These are phyloP conservation scores for Gracilaria gracilis DNA, from an alignment of 23 red algal genomes.

Conservation along the genomic window DNA sequence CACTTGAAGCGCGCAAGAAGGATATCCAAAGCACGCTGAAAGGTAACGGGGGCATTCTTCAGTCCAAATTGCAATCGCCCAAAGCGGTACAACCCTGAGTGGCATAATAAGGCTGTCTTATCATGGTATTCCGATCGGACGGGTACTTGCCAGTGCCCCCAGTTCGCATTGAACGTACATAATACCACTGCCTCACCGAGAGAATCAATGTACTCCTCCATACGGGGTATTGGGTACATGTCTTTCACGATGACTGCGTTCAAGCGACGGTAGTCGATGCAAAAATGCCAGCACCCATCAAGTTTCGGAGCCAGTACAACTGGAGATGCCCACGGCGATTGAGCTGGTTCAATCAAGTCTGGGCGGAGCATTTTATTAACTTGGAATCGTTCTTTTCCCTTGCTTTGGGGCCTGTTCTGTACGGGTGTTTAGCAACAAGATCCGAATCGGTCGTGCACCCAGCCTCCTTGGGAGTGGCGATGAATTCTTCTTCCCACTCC, in stretches of 20 bases:
- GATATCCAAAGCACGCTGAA: not conserved
- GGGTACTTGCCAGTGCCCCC: not conserved
- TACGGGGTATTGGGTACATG: not conserved
- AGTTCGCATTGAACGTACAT: not conserved
- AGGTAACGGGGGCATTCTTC: not conserved
- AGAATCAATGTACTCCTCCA: conserved; percentile 4
- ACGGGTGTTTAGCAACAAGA: not conserved
- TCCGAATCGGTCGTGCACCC: not conserved
- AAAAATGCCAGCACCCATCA: not conserved
- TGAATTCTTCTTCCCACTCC: not conserved
- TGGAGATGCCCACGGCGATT: not conserved
- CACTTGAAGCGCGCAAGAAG: not conserved
- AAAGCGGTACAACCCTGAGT: conserved; percentile 1
- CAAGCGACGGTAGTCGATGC: conserved; percentile 4
- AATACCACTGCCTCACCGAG: not conserved
- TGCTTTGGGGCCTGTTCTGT: not conserved
- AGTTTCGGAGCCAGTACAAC: not conserved
- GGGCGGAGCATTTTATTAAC: not conserved
- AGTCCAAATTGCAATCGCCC: not conserved
- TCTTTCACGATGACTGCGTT: not conserved
- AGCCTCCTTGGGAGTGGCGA: not conserved
- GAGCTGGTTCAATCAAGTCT: conserved; percentile 3
- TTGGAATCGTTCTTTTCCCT: not conserved
- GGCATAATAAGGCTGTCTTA: not conserved
- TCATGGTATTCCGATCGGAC: not conserved